These are phyloP conservation scores for Hygrophoropsis aurantiaca DNA, from an alignment of 768 basidiomycete species.

Conservation along the genomic window DNA sequence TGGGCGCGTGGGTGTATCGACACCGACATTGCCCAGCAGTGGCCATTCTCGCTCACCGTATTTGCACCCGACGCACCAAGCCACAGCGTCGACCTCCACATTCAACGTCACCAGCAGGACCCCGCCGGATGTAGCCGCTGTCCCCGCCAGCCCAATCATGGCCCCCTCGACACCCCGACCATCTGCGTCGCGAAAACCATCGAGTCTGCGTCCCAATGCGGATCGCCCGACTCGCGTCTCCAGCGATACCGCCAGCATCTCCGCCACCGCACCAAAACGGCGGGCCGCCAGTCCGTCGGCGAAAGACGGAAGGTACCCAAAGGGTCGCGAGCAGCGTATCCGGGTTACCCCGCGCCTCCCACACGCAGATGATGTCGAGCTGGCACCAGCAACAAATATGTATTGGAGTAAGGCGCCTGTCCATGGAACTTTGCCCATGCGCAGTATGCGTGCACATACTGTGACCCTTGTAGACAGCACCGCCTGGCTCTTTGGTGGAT, in stretches of 20 bases:
- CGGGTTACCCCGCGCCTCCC: slow-evolving; percentile 58
- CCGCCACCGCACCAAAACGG: slow-evolving; percentile 22
- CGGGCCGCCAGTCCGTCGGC: slow-evolving; percentile 26
- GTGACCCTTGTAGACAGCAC: slow-evolving; percentile 80
- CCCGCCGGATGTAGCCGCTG: neutral
- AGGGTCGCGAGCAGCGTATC: slow-evolving; percentile 33
- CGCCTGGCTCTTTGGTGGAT: slow-evolving; percentile 89
- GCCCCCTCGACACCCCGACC: slow-evolving; percentile 26
- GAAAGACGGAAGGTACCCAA: slow-evolving; percentile 19
- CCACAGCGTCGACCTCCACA: slow-evolving; percentile 35
- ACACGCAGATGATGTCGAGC: slow-evolving; percentile 56
- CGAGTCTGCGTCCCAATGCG: slow-evolving; percentile 17
- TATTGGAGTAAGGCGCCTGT: slow-evolving; percentile 87
- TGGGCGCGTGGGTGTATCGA: neutral
- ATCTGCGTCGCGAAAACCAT: slow-evolving; percentile 27
- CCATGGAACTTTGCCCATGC: slow-evolving; percentile 64
- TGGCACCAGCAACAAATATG: slow-evolving; percentile 72
- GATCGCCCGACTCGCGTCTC: slow-evolving; percentile 28
- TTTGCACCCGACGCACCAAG: slow-evolving; percentile 32
- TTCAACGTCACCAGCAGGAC: slow-evolving; percentile 31
- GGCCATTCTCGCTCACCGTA: slow-evolving; percentile 36
- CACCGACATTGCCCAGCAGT: slow-evolving; percentile 2
- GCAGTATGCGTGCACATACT: slow-evolving; percentile 78
- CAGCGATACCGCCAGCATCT: slow-evolving; percentile 17
- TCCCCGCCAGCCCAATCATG: slow-evolving; percentile 13